Evolutionary conservation across 1,284 basidiomycete species (phyloP), one percentile per base, ranked within the genome.

Genomic region (Papiliotrema flavescens): DNA sequence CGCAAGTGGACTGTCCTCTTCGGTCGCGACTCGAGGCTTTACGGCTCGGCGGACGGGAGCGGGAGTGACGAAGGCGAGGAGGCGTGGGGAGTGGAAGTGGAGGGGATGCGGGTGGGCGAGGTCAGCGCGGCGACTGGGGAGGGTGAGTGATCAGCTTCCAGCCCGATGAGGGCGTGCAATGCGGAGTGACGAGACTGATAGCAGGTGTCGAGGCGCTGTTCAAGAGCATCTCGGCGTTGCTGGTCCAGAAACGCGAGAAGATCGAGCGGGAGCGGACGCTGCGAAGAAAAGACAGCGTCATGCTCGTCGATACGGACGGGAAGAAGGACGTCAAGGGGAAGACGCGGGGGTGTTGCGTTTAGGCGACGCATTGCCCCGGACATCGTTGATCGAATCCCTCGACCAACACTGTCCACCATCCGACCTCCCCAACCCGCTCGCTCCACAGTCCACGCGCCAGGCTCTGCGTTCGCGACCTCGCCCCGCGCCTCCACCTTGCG

Each of bases 191-290:
- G 17, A 15, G 1, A 28, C 8, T 23, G 22, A 7, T 47, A 13
- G 39, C 34, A 74, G 74, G 73, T 34, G 69, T 76, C 49, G 75
- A 75, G 51, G 63, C 62, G n/a, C 58, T 76, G 17, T 75, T 74
- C 63, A 65, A 64, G 37, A 62, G 67, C 46, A 74, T 76, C 59
- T 65, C 70, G 9, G 62, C 64, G 0, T 43, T 69, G n/a, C 66
- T 76, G 6, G 71, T 75, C 17, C 56, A 61, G 36, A 65, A 66
- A 43, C 70, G 71, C 48, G 75, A 75, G 56, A 71, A 70, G 57
- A 71, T 76, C 49, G 73, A 75, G 51, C 60, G 67, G 39, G 75
- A 75, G 46, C 56, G 69, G 13, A 63, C 63, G 6, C 49, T 74
- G 5, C 54, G 70, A 36, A 60, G 62, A 24, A 70, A 72, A 48